Base-by-base conservation (phyloP, 2,329 filamentous ascomycete species). In the Trichophyton verrucosum region DNA sequence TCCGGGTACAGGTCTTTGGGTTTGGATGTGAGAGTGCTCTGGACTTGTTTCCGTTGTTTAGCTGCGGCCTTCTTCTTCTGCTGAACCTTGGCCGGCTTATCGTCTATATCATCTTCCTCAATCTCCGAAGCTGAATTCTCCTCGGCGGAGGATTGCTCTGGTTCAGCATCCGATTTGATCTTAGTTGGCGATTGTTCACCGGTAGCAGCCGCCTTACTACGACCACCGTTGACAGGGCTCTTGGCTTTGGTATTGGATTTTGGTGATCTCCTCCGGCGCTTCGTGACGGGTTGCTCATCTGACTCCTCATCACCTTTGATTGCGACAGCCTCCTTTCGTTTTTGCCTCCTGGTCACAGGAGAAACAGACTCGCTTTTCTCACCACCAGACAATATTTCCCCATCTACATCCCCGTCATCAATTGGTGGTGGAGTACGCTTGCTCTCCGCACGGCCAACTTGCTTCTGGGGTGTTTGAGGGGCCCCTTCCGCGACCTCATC, bases 1-100 rank as follows among this genome's bases (percentile, higher is more conserved):
- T 99, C 92, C 0, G 91, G 91, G 73, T 92, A 97, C n/a, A 88
- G 85, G 68, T 95, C 88, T 65, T 90, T 87, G 44, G 75, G 78
- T 58, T 81, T 83, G 17, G 82, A 78, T 69, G 85, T 85, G 62
- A 96, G 76, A 56, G 86, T 88, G 7, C 84, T 84, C 71, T 96
- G 91, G 9, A 92, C 82, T 72, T 89, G 89, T 72, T 92, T 83
- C 51, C 89, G 85, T 55, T 85, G 86, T 73, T 95, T 91, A 47
- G 84, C 86, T 57, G 84, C 84, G 55, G 85, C 74, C 65, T 86
- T 84, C 1, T 89, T 85, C 69, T 89, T 89, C 68, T 88, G 80
- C 13, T 82, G 57, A 11, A 56, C 44, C 13, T 62, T 20, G n/a
- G 30, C 57, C 2, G 60, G 58, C 6, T 59, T 57, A 11, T 53